Conservation (phyloP, 768 basidiomycete species). For the Tubosaeta brunneosetosa region DNA sequence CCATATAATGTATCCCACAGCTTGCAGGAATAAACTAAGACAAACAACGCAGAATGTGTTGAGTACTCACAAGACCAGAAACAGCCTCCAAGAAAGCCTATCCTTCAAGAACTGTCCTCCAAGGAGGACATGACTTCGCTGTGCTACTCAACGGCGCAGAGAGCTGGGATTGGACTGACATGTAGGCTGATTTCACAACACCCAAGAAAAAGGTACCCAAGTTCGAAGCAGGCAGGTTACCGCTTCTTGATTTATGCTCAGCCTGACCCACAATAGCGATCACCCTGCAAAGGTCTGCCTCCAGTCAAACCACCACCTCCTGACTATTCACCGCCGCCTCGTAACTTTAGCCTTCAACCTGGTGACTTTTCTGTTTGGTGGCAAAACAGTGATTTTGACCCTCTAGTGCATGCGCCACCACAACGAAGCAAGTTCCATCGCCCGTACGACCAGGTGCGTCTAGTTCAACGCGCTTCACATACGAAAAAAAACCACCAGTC, state of each 20-base stretch:
- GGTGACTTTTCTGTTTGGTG: slow-evolving; percentile 14
- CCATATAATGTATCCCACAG: too few species aligned
- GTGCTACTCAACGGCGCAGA: slow-evolving; percentile 61
- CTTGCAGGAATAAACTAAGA: too few species aligned
- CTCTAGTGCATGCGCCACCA: slow-evolving; percentile 7
- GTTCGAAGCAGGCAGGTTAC: slow-evolving; percentile 17
- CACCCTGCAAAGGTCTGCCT: slow-evolving; percentile 10
- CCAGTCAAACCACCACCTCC: slow-evolving; percentile 21
- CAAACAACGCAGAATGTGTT: too few species aligned
- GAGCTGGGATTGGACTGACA: slow-evolving; percentile 65
- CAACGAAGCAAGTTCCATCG: slow-evolving; percentile 10
- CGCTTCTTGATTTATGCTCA: not conserved
- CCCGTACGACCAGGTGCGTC: slow-evolving; percentile 9
- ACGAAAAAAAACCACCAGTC: slow-evolving; percentile 12
- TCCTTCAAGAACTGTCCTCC: not conserved
- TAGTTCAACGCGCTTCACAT: slow-evolving; percentile 8
- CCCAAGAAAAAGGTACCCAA: slow-evolving; percentile 44
- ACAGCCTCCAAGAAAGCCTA: slow-evolving; percentile 24
- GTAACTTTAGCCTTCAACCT: slow-evolving; percentile 14
- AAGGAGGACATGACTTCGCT: slow-evolving; percentile 27
- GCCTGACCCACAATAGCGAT: slow-evolving; percentile 9
- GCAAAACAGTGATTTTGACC: slow-evolving; percentile 6
- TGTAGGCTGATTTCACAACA: slow-evolving; percentile 45
- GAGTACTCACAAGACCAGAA: not conserved
- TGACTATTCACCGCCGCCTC: slow-evolving; percentile 18